A percentile compares a stretch with the other conserved stretches of the same genome.
These are phyloP conservation scores for Serpula lacrymans DNA, from an alignment of 768 basidiomycete genomes.

Conservation along the genomic window DNA sequence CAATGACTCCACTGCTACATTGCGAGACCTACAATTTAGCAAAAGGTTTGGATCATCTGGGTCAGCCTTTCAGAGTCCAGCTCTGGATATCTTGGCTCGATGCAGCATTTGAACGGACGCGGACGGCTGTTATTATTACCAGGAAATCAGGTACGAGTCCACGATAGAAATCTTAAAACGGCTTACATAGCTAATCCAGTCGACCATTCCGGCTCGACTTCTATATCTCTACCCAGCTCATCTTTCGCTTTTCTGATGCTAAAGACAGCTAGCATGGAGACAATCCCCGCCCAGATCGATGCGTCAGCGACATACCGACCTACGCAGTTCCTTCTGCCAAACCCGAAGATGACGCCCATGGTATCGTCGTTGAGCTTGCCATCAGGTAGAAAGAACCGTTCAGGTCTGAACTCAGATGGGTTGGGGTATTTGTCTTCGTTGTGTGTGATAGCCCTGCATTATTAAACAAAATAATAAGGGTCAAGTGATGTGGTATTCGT, in stretches of 20 bases:
- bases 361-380: constrained; percentile 19
- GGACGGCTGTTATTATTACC: too few relatives aligned
- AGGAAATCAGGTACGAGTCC: too few relatives aligned
- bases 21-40: too few relatives aligned
- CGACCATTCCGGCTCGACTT: constrained; percentile 20
- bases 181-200: constrained; percentile 25
- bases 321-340: constrained; percentile 24
- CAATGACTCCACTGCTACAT: too few relatives aligned
- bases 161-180: too few relatives aligned
- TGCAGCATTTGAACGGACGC: too few relatives aligned
- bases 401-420: constrained; percentile 31
- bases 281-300: constrained; percentile 34
- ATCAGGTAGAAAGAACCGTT: constrained; percentile 23
- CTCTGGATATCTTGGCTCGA: too few relatives aligned
- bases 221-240: constrained; percentile 19
- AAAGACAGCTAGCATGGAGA: constrained; percentile 31
- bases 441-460: constrained; percentile 19
- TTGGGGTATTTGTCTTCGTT: constrained; percentile 22
- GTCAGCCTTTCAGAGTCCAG: too few relatives aligned
- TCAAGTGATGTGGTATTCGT: too few relatives aligned
- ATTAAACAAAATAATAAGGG: too few relatives aligned
- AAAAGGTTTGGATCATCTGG: too few relatives aligned
- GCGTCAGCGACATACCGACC: constrained; percentile 43
- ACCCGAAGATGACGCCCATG: constrained; percentile 18
- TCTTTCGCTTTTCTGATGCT: constrained; percentile 28